These are phyloP conservation scores for Capronia americana DNA, from an alignment of 2,329 filamentous ascomycete species.

Conservation along the genomic window DNA sequence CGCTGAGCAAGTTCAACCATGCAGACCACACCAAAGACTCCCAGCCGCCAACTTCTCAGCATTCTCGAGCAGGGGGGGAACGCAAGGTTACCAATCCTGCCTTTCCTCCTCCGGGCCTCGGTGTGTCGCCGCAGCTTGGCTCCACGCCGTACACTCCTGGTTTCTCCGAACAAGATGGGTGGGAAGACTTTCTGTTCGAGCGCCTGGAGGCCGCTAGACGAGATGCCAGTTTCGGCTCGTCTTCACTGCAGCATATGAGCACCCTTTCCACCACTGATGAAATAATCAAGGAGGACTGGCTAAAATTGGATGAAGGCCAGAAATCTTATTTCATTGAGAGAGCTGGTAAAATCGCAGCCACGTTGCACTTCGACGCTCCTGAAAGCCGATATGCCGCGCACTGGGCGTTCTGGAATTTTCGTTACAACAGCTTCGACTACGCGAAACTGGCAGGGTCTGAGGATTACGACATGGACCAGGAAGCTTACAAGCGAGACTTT, in stretches of 20 bases:
- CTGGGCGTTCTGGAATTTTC: slow-evolving; percentile 7
- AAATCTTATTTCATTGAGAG: slow-evolving; percentile 4
- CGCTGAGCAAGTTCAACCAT: background rate
- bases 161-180: background rate
- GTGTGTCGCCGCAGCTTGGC: background rate
- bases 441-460: background rate
- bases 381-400: background rate
- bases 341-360: background rate
- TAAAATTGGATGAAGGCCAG: slow-evolving; percentile 9
- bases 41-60: background rate
- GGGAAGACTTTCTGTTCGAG: slow-evolving; percentile 12
- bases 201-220: background rate
- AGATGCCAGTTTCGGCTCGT: too few species aligned
- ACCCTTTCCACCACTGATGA: background rate
- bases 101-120: background rate
- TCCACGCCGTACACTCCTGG: background rate
- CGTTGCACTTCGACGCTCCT: background rate
- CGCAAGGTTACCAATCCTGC: background rate
- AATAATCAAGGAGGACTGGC: slow-evolving; percentile 6
- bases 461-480: background rate
- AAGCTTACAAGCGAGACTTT: background rate
- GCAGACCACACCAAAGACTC: background rate
- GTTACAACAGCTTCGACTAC: background rate
- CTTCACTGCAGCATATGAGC: background rate
- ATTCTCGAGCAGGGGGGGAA: background rate